Conservation (phyloP, 805 yeast genomes). For the Ogataea zsoltii region DNA sequence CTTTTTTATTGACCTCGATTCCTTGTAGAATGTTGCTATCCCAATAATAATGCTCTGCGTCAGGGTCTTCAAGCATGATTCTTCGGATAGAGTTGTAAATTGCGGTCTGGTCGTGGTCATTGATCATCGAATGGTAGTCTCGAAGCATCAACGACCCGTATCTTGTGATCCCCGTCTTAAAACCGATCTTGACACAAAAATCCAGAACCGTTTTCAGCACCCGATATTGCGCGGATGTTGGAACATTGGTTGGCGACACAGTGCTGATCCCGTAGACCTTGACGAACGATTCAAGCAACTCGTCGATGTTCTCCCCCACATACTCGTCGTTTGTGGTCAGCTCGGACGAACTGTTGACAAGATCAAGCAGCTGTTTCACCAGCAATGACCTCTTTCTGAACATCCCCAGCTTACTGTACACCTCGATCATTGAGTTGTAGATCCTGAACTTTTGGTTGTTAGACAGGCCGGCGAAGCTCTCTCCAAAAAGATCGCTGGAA, state of each 20-base stretch:
- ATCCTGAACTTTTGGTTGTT: slow-evolving; percentile 58
- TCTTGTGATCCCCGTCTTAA: slow-evolving; percentile 42
- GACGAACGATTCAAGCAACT: slow-evolving; percentile 47
- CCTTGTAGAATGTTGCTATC: slow-evolving; percentile 56
- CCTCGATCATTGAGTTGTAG: slow-evolving; percentile 62
- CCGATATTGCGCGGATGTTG: slow-evolving; percentile 38
- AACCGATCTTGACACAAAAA: slow-evolving; percentile 53
- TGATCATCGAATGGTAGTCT: slow-evolving; percentile 54
- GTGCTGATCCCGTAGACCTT: slow-evolving; percentile 50
- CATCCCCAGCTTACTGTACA: slow-evolving; percentile 63
- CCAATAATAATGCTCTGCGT: slow-evolving; percentile 53
- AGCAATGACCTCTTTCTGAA: slow-evolving; percentile 69
- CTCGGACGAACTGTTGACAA: slow-evolving; percentile 31
- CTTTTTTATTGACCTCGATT: slow-evolving; percentile 20
- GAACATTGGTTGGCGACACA: not conserved
- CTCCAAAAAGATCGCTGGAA: slow-evolving; percentile 47
- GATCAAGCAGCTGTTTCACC: slow-evolving; percentile 60
- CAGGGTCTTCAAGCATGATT: slow-evolving; percentile 14
- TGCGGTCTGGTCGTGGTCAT: slow-evolving; percentile 56
- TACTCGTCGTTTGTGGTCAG: slow-evolving; percentile 11
- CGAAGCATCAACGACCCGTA: slow-evolving; percentile 57
- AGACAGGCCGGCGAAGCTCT: slow-evolving; percentile 46
- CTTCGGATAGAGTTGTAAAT: slow-evolving; percentile 38
- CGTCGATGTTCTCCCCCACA: slow-evolving; percentile 16
- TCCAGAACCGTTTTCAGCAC: slow-evolving; percentile 45